phyloP scores from a whole-genome alignment of 805 yeast genomes.

The Cyberlindnera mrakii region DNA sequence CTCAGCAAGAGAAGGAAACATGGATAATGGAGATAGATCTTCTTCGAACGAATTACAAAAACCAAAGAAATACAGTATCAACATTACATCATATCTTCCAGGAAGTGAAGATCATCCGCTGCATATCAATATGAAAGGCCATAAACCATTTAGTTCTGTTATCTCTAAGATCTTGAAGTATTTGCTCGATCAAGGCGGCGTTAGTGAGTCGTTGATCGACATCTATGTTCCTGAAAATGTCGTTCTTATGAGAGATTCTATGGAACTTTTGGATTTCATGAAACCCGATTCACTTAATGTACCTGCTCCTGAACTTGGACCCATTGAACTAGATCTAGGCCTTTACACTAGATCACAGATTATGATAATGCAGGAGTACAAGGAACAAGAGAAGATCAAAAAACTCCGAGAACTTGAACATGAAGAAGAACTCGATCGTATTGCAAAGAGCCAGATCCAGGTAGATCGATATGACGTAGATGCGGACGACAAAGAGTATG shows the following conservation, averaged over 20 bases:
- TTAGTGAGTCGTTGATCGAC: not conserved
- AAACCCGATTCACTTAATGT: conserved; percentile 18
- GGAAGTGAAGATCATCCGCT: conserved; percentile 10
- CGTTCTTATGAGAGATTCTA: conserved; percentile 17
- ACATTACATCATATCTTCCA: conserved; percentile 16
- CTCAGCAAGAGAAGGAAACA: not conserved
- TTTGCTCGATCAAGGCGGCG: conserved; percentile 1
- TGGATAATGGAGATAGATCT: conserved; percentile 1
- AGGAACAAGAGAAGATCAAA: conserved; percentile 13
- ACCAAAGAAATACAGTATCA: conserved; percentile 8
- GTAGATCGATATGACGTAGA: conserved; percentile 22
- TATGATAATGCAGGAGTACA: conserved; percentile 4
- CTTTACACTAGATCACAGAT: conserved; percentile 19
- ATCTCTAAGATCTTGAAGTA: conserved; percentile 10
- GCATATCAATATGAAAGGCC: conserved; percentile 14
- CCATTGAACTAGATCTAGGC: conserved; percentile 10
- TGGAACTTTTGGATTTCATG: conserved; percentile 19
- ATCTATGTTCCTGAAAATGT: conserved; percentile 12
- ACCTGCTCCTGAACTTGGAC: conserved; percentile 7
- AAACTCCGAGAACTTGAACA: conserved; percentile 20
- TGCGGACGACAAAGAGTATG: conserved; percentile 9
- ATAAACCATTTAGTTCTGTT: conserved; percentile 13
- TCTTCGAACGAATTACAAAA: not conserved
- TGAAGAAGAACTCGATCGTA: conserved; percentile 22
- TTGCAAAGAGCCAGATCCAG: not conserved